A percentile compares a stretch with the other conserved stretches of the same genome.
phyloP scores from a whole-genome alignment of 441 rosid species.

The Manihot esculenta region DNA sequence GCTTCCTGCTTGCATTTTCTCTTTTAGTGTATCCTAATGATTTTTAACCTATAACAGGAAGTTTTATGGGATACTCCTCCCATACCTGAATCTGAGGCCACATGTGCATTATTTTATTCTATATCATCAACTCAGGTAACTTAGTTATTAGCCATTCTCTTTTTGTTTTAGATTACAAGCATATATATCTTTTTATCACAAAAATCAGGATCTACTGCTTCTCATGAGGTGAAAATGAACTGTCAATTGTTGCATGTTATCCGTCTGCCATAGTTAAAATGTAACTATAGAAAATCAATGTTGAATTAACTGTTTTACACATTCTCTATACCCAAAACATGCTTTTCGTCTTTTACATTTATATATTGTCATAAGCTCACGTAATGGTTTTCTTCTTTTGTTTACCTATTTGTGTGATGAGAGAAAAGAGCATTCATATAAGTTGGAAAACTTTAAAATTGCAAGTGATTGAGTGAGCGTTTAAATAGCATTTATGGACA shows the following conservation, averaged over 20 bases:
- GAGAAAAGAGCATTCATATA: background rate
- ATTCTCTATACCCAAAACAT: background rate
- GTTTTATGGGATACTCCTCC: slow-evolving; percentile 97
- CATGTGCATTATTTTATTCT: slow-evolving; percentile 91
- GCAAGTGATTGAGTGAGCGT: background rate
- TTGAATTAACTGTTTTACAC: background rate
- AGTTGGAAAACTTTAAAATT: background rate
- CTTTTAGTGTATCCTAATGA: slow-evolving; percentile 10
- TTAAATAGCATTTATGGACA: background rate
- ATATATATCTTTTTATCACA: background rate
- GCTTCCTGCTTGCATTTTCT: slow-evolving; percentile 10
- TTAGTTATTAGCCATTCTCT: background rate
- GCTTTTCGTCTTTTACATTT: background rate
- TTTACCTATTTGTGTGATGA: background rate
- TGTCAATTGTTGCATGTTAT: background rate
- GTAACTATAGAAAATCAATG: background rate
- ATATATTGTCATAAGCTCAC: too few species aligned
- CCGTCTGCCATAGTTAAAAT: background rate
- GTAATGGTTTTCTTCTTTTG: background rate
- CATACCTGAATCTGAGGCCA: slow-evolving; percentile 66
- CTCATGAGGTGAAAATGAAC: background rate
- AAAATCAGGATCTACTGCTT: background rate
- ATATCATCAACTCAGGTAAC: slow-evolving; percentile 93
- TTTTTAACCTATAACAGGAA: slow-evolving; percentile 52
- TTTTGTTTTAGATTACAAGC: slow-evolving; percentile 5